A percentile compares a stretch with the other conserved stretches of the same genome.
Evolutionary conservation across 768 basidiomycete species (phyloP).

Genomic region (Trametes coccinea): DNA sequence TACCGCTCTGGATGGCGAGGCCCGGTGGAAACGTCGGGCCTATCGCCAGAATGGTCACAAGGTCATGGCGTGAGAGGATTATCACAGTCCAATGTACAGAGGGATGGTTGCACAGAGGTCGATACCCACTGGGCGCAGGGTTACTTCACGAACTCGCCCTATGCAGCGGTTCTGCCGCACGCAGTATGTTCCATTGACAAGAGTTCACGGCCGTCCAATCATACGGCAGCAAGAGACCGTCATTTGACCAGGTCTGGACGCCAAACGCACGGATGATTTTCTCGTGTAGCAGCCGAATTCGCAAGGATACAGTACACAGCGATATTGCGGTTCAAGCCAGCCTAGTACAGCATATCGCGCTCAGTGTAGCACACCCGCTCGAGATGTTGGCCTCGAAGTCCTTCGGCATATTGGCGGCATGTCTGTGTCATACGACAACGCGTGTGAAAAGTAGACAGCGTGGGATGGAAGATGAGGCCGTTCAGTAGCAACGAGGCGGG

Average conservation of each 20-base stretch:
- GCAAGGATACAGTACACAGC: no score
- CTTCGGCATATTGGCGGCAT: background rate
- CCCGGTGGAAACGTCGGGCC: background rate
- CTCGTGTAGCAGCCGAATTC: no score
- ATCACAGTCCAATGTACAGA: background rate
- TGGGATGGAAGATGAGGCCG: constrained; percentile 6
- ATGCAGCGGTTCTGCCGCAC: no score
- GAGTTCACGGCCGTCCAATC: no score
- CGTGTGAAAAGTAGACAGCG: constrained; percentile 4
- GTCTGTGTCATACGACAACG: background rate
- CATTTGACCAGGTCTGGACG: no score
- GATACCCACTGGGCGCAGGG: background rate
- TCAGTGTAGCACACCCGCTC: background rate
- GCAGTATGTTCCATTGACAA: no score
- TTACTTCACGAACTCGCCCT: background rate
- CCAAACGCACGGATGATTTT: no score
- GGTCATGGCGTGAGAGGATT: constrained; percentile 12
- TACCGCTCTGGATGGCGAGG: background rate
- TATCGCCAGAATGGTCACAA: constrained; percentile 6
- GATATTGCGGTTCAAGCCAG: no score
- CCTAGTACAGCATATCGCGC: background rate
- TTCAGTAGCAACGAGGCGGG: constrained; percentile 23
- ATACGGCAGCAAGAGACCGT: no score
- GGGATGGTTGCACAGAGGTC: background rate
- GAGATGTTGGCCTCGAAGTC: background rate